Evolutionary conservation across 257 asterid species (phyloP).

Genomic region (Anisodus acutangulus): DNA sequence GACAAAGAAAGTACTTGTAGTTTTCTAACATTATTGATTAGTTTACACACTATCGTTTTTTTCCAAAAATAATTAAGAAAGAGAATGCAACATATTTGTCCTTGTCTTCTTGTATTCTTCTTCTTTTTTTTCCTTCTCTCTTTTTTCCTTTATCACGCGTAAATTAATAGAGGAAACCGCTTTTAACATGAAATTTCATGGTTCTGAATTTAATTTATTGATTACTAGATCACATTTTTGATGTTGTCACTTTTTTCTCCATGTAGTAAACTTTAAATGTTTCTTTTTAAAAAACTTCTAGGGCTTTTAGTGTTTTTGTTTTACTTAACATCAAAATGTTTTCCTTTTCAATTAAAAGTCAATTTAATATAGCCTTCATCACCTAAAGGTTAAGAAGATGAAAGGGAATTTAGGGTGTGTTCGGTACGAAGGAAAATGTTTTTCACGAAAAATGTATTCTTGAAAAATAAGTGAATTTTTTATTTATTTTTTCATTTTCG

Average conservation of each 20-base stretch:
- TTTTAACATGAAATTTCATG: too few relatives aligned
- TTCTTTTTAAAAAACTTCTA: too few relatives aligned
- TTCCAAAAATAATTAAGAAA: not conserved
- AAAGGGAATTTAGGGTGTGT: too few relatives aligned
- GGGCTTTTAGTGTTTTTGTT: not conserved
- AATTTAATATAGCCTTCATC: too few relatives aligned
- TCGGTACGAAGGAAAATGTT: too few relatives aligned
- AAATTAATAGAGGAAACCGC: not conserved
- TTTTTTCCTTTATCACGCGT: not conserved
- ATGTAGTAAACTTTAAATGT: too few relatives aligned
- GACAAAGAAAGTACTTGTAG: not conserved
- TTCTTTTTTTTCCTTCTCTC: not conserved
- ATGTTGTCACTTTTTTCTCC: not conserved
- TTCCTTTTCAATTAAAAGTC: not conserved
- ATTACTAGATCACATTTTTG: too few relatives aligned
- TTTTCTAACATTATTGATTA: not conserved
- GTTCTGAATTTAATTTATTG: too few relatives aligned
- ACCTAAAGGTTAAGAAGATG: not conserved
- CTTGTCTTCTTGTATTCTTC: not conserved
- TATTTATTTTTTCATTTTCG: too few relatives aligned
- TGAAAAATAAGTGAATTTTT: too few relatives aligned
- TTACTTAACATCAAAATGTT: not conserved
- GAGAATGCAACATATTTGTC: constrained; percentile 7
- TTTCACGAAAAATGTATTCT: too few relatives aligned
- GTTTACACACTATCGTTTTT: not conserved